A percentile compares a stretch with the other conserved stretches of the same genome.
These are phyloP conservation scores for Debaryomyces psychrophilus DNA, from an alignment of 1,139 yeast species.

Conservation along the genomic window DNA sequence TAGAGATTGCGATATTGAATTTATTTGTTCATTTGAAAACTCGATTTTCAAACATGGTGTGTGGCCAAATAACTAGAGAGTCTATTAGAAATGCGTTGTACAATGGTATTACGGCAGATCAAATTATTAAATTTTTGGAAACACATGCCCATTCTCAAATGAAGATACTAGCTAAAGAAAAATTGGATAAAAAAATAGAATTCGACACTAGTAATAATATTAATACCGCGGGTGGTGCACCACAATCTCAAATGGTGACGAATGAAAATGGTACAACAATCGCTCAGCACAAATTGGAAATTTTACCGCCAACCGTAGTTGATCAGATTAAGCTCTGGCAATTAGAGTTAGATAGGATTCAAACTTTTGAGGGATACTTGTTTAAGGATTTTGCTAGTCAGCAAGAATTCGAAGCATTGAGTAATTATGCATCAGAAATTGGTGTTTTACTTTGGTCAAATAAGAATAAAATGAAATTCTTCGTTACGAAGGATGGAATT, in stretches of 20 bases:
- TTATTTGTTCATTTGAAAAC: constrained; percentile 83
- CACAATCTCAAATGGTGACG: constrained; percentile 34
- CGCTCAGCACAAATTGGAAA: constrained; percentile 54
- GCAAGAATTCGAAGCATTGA: constrained; percentile 73
- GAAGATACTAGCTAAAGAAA: constrained; percentile 71
- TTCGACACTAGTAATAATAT: constrained; percentile 61
- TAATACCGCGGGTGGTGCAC: constrained; percentile 51
- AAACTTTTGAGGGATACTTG: constrained; percentile 83
- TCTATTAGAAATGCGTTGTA: constrained; percentile 80
- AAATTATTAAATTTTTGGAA: constrained; percentile 83
- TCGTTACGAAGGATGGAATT: constrained; percentile 83
- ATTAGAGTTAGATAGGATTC: constrained; percentile 88
- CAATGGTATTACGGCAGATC: constrained; percentile 95
- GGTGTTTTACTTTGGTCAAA: constrained; percentile 91
- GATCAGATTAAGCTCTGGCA: constrained; percentile 98
- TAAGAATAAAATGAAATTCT: constrained; percentile 70
- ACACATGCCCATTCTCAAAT: constrained; percentile 95
- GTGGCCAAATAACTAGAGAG: constrained; percentile 92
- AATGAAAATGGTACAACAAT: constrained; percentile 25
- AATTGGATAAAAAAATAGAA: constrained; percentile 65
- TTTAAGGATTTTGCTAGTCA: constrained; percentile 83
- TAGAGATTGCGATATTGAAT: constrained; percentile 90
- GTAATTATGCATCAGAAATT: constrained; percentile 82
- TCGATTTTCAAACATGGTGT: constrained; percentile 87
- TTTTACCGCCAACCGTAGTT: constrained; percentile 91